Evolutionary conservation across 805 yeast genomes (phyloP).

Genomic region (Spathaspora hagerdaliae): DNA sequence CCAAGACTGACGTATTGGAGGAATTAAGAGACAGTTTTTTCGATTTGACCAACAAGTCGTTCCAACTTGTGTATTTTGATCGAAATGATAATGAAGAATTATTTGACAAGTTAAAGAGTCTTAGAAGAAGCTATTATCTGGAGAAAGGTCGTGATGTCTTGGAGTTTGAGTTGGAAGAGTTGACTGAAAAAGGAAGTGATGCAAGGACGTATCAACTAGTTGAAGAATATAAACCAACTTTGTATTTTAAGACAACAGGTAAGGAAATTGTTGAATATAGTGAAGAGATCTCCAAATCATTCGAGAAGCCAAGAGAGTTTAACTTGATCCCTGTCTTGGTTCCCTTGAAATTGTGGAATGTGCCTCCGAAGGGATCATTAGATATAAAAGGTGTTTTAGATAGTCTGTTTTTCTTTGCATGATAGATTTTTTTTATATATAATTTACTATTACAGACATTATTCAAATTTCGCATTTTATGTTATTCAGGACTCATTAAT

Average conservation of each 20-base stretch:
- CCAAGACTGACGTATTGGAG: slow-evolving; percentile 18
- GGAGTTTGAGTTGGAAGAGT: neutral
- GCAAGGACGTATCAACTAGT: slow-evolving; percentile 7
- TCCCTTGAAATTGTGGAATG: slow-evolving; percentile 23
- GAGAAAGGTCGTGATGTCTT: neutral
- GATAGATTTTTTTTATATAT: slow-evolving; percentile 1
- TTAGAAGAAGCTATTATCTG: slow-evolving; percentile 1
- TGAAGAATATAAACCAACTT: slow-evolving; percentile 17
- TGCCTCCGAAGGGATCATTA: slow-evolving; percentile 29
- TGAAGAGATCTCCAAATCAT: neutral
- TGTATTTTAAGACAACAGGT: slow-evolving; percentile 10
- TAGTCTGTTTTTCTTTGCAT: slow-evolving; percentile 37
- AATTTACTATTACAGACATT: too few species aligned
- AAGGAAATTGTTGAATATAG: slow-evolving; percentile 2
- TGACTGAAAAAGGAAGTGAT: slow-evolving; percentile 3
- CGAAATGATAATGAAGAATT: slow-evolving; percentile 11
- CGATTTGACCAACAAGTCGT: slow-evolving; percentile 17
- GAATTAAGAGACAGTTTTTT: slow-evolving; percentile 23
- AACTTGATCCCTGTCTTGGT: slow-evolving; percentile 24
- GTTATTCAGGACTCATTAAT: slow-evolving; percentile 31
- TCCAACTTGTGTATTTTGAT: slow-evolving; percentile 32
- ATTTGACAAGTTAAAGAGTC: slow-evolving; percentile 1
- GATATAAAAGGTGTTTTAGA: slow-evolving; percentile 27
- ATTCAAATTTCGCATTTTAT: too few species aligned
- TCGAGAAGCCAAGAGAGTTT: neutral